Conservation (phyloP, 2,329 filamentous ascomycete genomes). For the Alternaria burnsii region DNA sequence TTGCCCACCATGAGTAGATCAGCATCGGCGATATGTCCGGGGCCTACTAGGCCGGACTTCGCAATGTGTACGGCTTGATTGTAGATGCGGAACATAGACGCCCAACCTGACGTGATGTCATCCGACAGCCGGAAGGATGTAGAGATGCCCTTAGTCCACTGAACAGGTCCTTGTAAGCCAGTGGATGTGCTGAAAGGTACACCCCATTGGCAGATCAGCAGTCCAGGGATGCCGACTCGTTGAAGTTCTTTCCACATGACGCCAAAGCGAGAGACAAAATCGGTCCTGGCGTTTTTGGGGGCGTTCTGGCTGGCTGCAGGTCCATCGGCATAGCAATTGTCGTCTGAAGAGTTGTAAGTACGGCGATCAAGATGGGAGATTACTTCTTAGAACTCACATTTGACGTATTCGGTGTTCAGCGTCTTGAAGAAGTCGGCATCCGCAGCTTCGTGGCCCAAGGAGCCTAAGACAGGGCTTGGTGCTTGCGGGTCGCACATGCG, state of each 20-base stretch:
- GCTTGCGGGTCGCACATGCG: constrained; percentile 29
- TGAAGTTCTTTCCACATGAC: constrained; percentile 32
- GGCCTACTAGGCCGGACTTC: constrained; percentile 23
- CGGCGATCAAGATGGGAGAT: not conserved
- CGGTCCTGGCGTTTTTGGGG: constrained; percentile 25
- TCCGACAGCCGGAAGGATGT: constrained; percentile 32
- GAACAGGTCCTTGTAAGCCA: constrained; percentile 24
- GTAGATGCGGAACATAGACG: constrained; percentile 29
- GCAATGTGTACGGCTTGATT: constrained; percentile 32
- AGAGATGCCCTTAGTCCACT: constrained; percentile 30
- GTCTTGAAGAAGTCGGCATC: constrained; percentile 33
- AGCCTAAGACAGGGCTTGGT: constrained; percentile 27
- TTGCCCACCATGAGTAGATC: constrained; percentile 32
- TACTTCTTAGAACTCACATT: constrained; percentile 16
- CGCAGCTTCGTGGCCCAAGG: constrained; percentile 25
- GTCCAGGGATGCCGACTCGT: constrained; percentile 25
- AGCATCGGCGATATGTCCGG: constrained; percentile 31
- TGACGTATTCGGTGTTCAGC: constrained; percentile 30
- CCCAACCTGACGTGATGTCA: constrained; percentile 26
- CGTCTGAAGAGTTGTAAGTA: constrained; percentile 15
- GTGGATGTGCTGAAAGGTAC: constrained; percentile 21
- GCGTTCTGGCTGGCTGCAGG: constrained; percentile 26
- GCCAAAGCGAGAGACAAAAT: constrained; percentile 25
- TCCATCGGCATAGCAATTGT: constrained; percentile 31
- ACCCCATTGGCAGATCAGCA: constrained; percentile 33